Conservation (phyloP, 768 basidiomycete species). For the Leccinum rimulosum region DNA sequence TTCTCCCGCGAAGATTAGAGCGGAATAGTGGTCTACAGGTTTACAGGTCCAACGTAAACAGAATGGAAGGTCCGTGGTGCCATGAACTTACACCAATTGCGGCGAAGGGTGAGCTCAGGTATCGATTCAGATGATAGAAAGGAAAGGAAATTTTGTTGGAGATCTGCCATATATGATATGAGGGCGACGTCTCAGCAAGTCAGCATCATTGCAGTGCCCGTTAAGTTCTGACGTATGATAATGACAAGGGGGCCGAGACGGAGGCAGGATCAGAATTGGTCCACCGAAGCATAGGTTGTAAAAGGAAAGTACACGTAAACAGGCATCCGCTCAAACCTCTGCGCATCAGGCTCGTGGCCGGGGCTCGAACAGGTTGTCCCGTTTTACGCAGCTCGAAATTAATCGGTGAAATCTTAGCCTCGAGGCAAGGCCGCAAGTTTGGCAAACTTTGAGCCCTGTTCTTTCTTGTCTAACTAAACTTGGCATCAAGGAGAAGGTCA, state of each 20-base stretch:
- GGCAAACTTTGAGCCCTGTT: background rate
- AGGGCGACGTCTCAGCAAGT: background rate
- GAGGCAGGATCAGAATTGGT: constrained; percentile 1
- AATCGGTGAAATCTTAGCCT: background rate
- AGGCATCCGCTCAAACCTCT: background rate
- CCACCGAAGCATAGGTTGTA: background rate
- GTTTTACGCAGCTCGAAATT: background rate
- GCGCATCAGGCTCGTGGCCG: constrained; percentile 5
- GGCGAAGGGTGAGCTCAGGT: background rate
- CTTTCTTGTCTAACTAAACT: background rate
- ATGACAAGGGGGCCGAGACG: constrained; percentile 1
- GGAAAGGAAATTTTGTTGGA: background rate
- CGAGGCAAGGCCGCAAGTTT: background rate
- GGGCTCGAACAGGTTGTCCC: background rate
- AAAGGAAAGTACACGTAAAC: constrained; percentile 2
- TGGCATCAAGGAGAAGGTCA: background rate
- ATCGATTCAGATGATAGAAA: background rate
- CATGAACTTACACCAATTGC: background rate
- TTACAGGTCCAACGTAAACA: background rate
- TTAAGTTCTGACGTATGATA: background rate
- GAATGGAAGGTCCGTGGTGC: background rate
- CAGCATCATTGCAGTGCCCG: background rate
- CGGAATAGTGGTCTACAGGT: constrained; percentile 1
- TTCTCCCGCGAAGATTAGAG: constrained; percentile 31
- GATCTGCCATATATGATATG: background rate